phyloP scores from a whole-genome alignment of 2,329 filamentous ascomycete species.

The Epichloe bromicola region DNA sequence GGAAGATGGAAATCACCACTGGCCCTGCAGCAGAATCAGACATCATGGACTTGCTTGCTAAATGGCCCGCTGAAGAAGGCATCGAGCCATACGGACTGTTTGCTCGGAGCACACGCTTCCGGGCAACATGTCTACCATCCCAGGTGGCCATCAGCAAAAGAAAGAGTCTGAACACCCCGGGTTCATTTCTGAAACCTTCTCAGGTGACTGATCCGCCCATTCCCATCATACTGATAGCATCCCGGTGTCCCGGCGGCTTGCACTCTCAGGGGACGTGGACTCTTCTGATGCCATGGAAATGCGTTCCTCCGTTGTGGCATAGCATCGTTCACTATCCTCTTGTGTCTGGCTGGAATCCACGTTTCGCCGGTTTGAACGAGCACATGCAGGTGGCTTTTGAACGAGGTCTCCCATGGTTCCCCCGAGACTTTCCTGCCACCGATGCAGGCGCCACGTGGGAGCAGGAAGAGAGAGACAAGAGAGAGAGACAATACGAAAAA shows the following conservation, averaged over 20 bases:
- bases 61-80: constrained; percentile 52
- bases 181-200: constrained; percentile 41
- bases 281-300: constrained; percentile 80
- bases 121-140: constrained; percentile 52
- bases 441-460: constrained; percentile 71
- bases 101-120: constrained; percentile 50
- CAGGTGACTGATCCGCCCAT: constrained; percentile 57
- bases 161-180: constrained; percentile 49
- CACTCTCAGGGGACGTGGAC: constrained; percentile 63
- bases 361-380: constrained; percentile 73
- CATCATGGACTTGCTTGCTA: constrained; percentile 47
- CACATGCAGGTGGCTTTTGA: constrained; percentile 73
- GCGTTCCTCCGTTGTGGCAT: constrained; percentile 75
- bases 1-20: constrained; percentile 32
- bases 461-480: constrained; percentile 49
- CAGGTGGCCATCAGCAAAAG: constrained; percentile 75
- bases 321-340: constrained; percentile 71
- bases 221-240: constrained; percentile 58
- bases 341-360: constrained; percentile 64
- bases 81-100: constrained; percentile 46
- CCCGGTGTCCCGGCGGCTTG: constrained; percentile 31
- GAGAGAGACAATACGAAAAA: constrained; percentile 65
- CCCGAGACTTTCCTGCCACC: constrained; percentile 70
- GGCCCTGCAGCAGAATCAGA: constrained; percentile 21
- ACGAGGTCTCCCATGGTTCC: constrained; percentile 67